Conservation (phyloP, 2,329 filamentous ascomycete species). For the Grosmannia huntii region DNA sequence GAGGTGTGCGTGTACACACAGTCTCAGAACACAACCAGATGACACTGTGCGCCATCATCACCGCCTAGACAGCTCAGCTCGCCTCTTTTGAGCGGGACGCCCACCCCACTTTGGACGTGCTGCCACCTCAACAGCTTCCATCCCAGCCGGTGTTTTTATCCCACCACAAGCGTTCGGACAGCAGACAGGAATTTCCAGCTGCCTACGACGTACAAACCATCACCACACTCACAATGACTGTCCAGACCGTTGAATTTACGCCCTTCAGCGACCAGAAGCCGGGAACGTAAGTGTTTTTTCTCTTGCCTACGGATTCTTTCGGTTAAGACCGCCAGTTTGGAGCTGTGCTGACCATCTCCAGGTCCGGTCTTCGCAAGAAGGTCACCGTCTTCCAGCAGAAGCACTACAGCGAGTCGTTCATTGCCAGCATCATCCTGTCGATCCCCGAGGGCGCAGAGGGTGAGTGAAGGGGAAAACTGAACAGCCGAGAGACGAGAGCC, state of each 20-base stretch:
- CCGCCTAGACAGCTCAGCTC: neutral
- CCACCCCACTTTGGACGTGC: neutral
- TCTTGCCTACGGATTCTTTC: neutral
- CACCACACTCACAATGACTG: slow-evolving; percentile 7
- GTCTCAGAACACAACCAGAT: neutral
- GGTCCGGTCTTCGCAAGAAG: slow-evolving; percentile 97
- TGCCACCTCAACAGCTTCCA: neutral
- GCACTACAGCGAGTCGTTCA: slow-evolving; percentile 93
- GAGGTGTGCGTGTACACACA: neutral
- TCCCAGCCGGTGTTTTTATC: neutral
- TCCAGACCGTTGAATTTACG: slow-evolving; percentile 67
- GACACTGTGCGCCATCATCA: neutral
- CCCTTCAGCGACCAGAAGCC: slow-evolving; percentile 96
- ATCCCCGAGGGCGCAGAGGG: slow-evolving; percentile 89
- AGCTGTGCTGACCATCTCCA: slow-evolving; percentile 24
- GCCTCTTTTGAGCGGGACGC: neutral
- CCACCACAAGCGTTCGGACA: neutral
- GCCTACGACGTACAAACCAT: neutral
- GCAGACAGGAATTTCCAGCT: neutral
- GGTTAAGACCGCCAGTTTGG: neutral
- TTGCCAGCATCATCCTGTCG: slow-evolving; percentile 85
- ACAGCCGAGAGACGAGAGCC: neutral
- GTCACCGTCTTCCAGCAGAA: slow-evolving; percentile 93
- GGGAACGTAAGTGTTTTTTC: slow-evolving; percentile 69
- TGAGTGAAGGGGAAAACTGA: slow-evolving; percentile 15